These are phyloP conservation scores for Pythium monospermum DNA, from an alignment of 352 stramenopile genomes.

Conservation along the genomic window DNA sequence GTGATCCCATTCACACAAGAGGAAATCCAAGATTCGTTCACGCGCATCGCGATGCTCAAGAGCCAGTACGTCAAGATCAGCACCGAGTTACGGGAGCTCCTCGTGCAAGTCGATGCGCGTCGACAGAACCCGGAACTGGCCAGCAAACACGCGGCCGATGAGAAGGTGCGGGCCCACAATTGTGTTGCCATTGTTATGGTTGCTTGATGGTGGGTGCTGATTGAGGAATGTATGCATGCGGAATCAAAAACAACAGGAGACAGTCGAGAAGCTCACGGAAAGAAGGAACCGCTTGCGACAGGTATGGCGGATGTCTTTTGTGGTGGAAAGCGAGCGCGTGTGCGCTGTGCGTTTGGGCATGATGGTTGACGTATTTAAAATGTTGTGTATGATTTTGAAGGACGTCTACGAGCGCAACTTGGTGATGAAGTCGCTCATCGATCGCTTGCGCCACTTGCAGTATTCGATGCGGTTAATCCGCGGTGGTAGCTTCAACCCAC, in stretches of 20 bases:
- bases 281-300: conserved; percentile 68
- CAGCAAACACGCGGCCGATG: conserved; percentile 6
- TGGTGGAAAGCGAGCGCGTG: no score
- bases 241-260: conserved; percentile 32
- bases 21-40: conserved; percentile 85
- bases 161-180: conserved; percentile 24
- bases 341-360: no score
- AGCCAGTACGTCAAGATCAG: conserved; percentile 77
- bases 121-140: conserved; percentile 13
- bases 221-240: no score
- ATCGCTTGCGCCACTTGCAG: conserved; percentile 69
- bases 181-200: no score
- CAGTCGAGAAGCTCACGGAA: conserved; percentile 45
- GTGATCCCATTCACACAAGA: conserved; percentile 73
- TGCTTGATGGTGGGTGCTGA: no score
- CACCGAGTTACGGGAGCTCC: conserved; percentile 44
- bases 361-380: not conserved
- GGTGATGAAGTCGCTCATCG: conserved; percentile 84
- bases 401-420: conserved; percentile 83
- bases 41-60: conserved; percentile 74
- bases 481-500: conserved; percentile 49
- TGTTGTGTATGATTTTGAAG: conserved; percentile 21
- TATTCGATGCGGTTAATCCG: conserved; percentile 73
- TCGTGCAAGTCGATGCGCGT: conserved; percentile 44
- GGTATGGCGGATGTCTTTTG: no score